Evolutionary conservation across 441 rosid species (phyloP).

Genomic region (Jatropha podagrica): DNA sequence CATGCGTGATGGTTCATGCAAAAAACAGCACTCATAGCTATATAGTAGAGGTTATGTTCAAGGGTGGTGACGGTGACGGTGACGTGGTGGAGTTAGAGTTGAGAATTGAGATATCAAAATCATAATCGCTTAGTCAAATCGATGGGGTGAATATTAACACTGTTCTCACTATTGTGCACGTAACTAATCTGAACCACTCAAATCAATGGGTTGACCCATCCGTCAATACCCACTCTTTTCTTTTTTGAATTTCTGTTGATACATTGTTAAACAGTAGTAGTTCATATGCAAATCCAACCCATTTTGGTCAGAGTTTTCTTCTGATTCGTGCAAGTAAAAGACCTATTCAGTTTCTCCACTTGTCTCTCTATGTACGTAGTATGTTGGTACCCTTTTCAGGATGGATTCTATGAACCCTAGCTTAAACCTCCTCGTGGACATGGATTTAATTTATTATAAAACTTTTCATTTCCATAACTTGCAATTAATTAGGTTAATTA

Average conservation of each 20-base stretch:
- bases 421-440: too few relatives aligned
- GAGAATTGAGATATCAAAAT: constrained; percentile 30
- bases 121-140: constrained; percentile 42
- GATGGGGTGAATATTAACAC: constrained; percentile 23
- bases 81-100: constrained; percentile 18
- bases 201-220: constrained; percentile 14
- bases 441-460: too few relatives aligned
- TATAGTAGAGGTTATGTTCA: not conserved
- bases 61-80: constrained; percentile 10
- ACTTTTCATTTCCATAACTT: too few relatives aligned
- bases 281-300: too few relatives aligned
- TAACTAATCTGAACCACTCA: constrained; percentile 25
- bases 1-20: constrained; percentile 35
- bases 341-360: too few relatives aligned
- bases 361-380: too few relatives aligned
- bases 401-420: not conserved
- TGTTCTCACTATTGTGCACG: constrained; percentile 47
- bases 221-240: not conserved
- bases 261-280: too few relatives aligned
- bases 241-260: not conserved
- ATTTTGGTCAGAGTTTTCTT: not conserved
- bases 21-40: constrained; percentile 7
- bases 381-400: not conserved
- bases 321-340: not conserved
- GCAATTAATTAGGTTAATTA: too few relatives aligned